phyloP scores from a whole-genome alignment of 2,329 filamentous ascomycete species.

The Pseudogymnoascus sp. region DNA sequence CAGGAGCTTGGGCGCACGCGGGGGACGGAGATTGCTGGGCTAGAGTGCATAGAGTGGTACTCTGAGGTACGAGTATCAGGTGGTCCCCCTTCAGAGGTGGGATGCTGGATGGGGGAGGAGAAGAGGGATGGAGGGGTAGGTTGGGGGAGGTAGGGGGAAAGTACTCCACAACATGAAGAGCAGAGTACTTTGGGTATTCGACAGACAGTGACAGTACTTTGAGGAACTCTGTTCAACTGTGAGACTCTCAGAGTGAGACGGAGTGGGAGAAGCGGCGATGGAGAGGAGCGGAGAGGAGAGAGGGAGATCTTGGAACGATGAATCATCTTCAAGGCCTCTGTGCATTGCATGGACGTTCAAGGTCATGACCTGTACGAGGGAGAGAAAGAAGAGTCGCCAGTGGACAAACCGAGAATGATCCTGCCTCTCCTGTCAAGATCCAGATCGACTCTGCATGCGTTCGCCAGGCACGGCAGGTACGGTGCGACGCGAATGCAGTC shows the following conservation, averaged over 20 bases:
- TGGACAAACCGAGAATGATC: not conserved
- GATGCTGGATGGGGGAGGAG: not conserved
- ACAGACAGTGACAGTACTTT: not conserved
- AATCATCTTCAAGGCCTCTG: not conserved
- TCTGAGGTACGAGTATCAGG: slow-evolving; percentile 3
- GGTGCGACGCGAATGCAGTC: not conserved
- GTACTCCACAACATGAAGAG: not conserved
- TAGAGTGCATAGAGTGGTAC: not conserved
- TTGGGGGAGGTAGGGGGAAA: not conserved
- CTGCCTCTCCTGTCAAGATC: slow-evolving; percentile 6
- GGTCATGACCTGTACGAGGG: not conserved
- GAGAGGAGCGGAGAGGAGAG: not conserved
- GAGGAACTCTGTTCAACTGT: not conserved
- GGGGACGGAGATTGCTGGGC: slow-evolving; percentile 8
- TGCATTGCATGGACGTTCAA: not conserved
- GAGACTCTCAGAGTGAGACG: not conserved
- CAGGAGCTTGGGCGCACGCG: slow-evolving; percentile 3
- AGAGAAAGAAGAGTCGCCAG: not conserved
- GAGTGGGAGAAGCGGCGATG: not conserved
- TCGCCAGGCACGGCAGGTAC: not conserved
- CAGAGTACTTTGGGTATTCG: not conserved
- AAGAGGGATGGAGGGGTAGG: slow-evolving; percentile 3
- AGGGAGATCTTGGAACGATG: not conserved
- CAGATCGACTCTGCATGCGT: slow-evolving; percentile 6
- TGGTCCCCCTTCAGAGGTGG: not conserved